These are phyloP conservation scores for Kwoniella newhampshirensis DNA, from an alignment of 768 basidiomycete genomes.

Conservation along the genomic window DNA sequence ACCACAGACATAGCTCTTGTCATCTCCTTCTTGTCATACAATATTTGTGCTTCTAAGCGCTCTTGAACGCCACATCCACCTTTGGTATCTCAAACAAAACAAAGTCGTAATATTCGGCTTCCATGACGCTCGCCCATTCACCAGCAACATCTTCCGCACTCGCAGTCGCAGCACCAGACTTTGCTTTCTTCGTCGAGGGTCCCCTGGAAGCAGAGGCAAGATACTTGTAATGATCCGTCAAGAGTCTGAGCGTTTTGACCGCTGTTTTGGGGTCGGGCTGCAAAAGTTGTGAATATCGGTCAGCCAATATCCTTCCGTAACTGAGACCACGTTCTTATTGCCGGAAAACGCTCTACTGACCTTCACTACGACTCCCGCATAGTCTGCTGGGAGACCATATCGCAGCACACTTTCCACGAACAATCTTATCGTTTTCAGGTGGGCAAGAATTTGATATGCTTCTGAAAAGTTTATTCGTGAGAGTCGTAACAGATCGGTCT, in stretches of 20 bases:
- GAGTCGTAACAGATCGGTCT: constrained; percentile 88
- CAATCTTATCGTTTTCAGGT: constrained; percentile 84
- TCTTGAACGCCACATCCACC: constrained; percentile 56
- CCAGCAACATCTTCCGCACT: constrained; percentile 71
- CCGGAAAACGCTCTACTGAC: constrained; percentile 54
- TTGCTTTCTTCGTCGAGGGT: constrained; percentile 54
- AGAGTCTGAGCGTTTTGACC: constrained; percentile 70
- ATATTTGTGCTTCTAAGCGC: too few species aligned
- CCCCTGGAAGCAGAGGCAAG: constrained; percentile 68
- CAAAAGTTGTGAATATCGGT: neutral
- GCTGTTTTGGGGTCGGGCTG: constrained; percentile 84
- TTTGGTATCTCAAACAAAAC: constrained; percentile 90
- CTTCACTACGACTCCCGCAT: constrained; percentile 76
- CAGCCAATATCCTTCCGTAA: too few species aligned
- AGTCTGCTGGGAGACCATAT: constrained; percentile 92
- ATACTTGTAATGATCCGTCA: constrained; percentile 78
- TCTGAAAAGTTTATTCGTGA: constrained; percentile 96
- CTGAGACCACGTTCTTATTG: neutral
- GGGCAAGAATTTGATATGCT: constrained; percentile 88
- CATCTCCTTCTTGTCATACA: too few species aligned
- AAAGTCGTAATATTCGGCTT: constrained; percentile 94
- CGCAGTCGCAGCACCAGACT: constrained; percentile 51
- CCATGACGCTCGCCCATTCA: constrained; percentile 88
- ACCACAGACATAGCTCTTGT: too few species aligned
- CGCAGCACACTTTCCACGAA: constrained; percentile 94